Evolutionary conservation across 331 rosid species (phyloP).

Genomic region (Rosa hybrid): DNA sequence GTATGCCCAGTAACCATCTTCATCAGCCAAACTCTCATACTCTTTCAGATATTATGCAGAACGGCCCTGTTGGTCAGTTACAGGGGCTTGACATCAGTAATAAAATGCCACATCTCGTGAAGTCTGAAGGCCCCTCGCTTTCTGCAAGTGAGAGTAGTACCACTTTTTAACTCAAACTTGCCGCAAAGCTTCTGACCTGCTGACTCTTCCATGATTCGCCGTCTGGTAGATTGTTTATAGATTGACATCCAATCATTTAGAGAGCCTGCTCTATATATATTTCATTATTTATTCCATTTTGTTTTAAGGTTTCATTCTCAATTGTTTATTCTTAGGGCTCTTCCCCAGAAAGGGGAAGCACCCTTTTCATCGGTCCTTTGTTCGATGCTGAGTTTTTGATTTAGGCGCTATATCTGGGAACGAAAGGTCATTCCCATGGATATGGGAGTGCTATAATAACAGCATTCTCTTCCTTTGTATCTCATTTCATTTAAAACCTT

Average conservation of each 20-base stretch:
- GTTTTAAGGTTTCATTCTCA: conserved; percentile 45
- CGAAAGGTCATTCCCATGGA: conserved; percentile 59
- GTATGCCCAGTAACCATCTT: conserved; percentile 50
- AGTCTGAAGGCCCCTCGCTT: conserved; percentile 78
- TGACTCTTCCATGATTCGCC: conserved; percentile 56
- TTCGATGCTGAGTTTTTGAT: conserved; percentile 40
- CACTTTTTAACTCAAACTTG: conserved; percentile 58
- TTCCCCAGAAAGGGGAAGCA: conserved; percentile 46
- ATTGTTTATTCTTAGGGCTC: conserved; percentile 67
- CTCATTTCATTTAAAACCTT: conserved; percentile 37
- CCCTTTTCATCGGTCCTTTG: conserved; percentile 36
- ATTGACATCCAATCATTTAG: conserved; percentile 61
- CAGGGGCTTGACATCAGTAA: conserved; percentile 91
- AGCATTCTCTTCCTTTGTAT: conserved; percentile 36
- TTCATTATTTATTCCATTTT: conserved; percentile 39
- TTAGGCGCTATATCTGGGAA: conserved; percentile 47
- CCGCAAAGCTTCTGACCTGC: conserved; percentile 59
- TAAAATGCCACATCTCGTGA: conserved; percentile 65
- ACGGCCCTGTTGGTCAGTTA: conserved; percentile 74
- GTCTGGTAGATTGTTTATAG: conserved; percentile 65
- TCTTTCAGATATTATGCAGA: conserved; percentile 73
- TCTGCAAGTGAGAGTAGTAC: conserved; percentile 93
- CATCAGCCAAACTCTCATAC: conserved; percentile 66
- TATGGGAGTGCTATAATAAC: conserved; percentile 35
- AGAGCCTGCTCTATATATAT: conserved; percentile 41